These are phyloP conservation scores for Diaporthe sp. DNA, from an alignment of 2,329 filamentous ascomycete species.

Conservation along the genomic window DNA sequence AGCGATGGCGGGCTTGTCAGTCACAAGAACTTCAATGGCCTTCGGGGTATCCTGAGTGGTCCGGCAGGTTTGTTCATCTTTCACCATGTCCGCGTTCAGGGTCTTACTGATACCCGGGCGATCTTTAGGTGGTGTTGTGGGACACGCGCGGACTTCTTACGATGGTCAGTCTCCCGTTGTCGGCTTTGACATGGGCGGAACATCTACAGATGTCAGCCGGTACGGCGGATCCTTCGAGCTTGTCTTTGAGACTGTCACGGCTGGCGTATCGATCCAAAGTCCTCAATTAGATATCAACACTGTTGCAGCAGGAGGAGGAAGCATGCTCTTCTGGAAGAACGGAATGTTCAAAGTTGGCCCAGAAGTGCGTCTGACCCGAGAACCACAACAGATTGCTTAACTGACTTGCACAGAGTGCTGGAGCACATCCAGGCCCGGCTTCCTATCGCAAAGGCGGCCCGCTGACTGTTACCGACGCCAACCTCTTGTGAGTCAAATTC, in stretches of 20 bases:
- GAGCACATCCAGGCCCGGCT: slow-evolving; percentile 78
- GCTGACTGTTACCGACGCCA: slow-evolving; percentile 79
- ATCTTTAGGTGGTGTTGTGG: slow-evolving; percentile 68
- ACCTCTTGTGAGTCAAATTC: slow-evolving; percentile 47
- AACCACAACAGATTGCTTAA: neutral
- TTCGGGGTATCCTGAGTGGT: slow-evolving; percentile 75
- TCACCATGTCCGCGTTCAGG: neutral
- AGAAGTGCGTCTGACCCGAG: slow-evolving; percentile 45
- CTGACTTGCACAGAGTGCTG: slow-evolving; percentile 66
- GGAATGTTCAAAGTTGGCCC: slow-evolving; percentile 80
- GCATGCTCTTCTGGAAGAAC: slow-evolving; percentile 74
- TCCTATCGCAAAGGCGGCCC: slow-evolving; percentile 80
- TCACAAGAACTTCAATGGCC: slow-evolving; percentile 70
- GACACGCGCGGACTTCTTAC: slow-evolving; percentile 77
- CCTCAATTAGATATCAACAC: slow-evolving; percentile 83
- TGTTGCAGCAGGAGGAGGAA: slow-evolving; percentile 66
- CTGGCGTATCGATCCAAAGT: slow-evolving; percentile 77
- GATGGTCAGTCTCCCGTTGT: slow-evolving; percentile 74
- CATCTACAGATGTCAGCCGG: slow-evolving; percentile 78
- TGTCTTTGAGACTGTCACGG: slow-evolving; percentile 79
- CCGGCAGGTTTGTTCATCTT: slow-evolving; percentile 64
- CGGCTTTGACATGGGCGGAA: slow-evolving; percentile 66
- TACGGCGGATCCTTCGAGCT: slow-evolving; percentile 79
- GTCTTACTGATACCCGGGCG: neutral
- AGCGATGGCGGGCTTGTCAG: slow-evolving; percentile 59